Base-by-base conservation (phyloP, 495 filamentous ascomycete genomes). In the Daldinia decipiens region DNA sequence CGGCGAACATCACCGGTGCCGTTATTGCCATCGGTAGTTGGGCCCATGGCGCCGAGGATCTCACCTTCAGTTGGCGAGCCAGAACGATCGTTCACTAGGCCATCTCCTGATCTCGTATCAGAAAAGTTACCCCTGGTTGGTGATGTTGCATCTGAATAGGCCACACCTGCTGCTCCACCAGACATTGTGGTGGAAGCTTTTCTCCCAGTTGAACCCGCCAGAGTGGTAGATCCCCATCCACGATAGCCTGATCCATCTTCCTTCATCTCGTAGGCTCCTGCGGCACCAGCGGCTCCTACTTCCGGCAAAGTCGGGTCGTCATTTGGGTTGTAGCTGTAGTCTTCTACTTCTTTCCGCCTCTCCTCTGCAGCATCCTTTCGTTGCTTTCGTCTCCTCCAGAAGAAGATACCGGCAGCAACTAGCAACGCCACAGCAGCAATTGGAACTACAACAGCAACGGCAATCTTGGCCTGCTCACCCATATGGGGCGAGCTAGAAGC, bases 271-370 rank as follows among this genome's bases (percentile, higher is more conserved):
- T 89, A 92, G 39, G 83, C 81, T 34, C 84, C 87, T 5, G 79
- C 82, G 53, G 81, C 85, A 51, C 79, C 87, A 29, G 77, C 78
- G 19, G 58, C 53, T 21, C 74, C 78, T n/a, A 92, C 83, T 5
- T 85, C 85, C 24, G 94, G 93, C 3, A 95, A 80, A 4, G 91
- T 91, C 1, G 95, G 94, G 74, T 97, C 94, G 61, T 93, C 88
- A 79, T 98, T 98, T 7, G 95, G 95, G 76, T 98, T 98, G 83
- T 93, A 98, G 21, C 90, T 90, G 77, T 98, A 98, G 72, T 98
- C 95, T 77, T 98, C 95, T 3, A 97, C 92, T 76, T 98, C 96
- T 79, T 97, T 97, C 60, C 94, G 87, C 59, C 95, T 86, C 56
- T 93, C 88, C 69, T 97, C 95, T 72, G 92, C 92, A n/a, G 88